Evolutionary conservation across 2,329 filamentous ascomycete genomes (phyloP).

Genomic region (Diaporthe nobilis): DNA sequence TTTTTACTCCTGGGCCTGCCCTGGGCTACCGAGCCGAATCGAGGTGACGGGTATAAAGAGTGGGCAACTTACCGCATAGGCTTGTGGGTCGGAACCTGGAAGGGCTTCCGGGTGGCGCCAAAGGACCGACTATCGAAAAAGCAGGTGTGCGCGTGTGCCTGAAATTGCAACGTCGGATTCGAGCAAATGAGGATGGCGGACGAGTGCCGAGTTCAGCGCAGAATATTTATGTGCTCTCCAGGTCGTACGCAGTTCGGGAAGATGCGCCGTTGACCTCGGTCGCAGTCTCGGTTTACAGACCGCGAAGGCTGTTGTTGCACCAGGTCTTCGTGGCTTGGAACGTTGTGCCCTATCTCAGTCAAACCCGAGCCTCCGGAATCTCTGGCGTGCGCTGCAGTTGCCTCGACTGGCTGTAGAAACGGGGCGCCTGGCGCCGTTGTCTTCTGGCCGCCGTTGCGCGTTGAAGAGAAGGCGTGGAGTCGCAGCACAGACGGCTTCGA

Average conservation of each 20-base stretch:
- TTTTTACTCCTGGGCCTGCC: conserved; percentile 15
- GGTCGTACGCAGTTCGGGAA: not conserved
- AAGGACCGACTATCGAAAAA: conserved; percentile 32
- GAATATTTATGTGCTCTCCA: conserved; percentile 1
- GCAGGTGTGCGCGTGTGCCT: conserved; percentile 19
- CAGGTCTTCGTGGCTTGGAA: not conserved
- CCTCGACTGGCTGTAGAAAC: not conserved
- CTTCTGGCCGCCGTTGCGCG: not conserved
- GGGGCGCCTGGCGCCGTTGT: not conserved
- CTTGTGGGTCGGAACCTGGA: conserved; percentile 15
- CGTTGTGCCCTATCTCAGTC: conserved; percentile 9
- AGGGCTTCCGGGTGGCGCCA: conserved; percentile 27
- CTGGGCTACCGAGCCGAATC: conserved; percentile 1
- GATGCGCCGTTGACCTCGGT: conserved; percentile 18
- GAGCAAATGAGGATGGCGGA: conserved; percentile 28
- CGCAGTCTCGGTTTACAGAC: conserved; percentile 11
- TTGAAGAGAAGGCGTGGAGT: not conserved
- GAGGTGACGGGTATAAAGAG: conserved; percentile 2
- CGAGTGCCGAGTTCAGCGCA: conserved; percentile 14
- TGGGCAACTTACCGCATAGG: conserved; percentile 23
- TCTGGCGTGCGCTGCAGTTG: not conserved
- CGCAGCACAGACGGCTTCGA: conserved; percentile 7
- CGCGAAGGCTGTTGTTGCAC: conserved; percentile 5
- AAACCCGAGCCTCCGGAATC: conserved; percentile 8
- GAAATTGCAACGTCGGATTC: conserved; percentile 33